A percentile compares a stretch with the other conserved stretches of the same genome.
phyloP scores from a whole-genome alignment of 805 yeast species.

The Torulaspora delbrueckii region DNA sequence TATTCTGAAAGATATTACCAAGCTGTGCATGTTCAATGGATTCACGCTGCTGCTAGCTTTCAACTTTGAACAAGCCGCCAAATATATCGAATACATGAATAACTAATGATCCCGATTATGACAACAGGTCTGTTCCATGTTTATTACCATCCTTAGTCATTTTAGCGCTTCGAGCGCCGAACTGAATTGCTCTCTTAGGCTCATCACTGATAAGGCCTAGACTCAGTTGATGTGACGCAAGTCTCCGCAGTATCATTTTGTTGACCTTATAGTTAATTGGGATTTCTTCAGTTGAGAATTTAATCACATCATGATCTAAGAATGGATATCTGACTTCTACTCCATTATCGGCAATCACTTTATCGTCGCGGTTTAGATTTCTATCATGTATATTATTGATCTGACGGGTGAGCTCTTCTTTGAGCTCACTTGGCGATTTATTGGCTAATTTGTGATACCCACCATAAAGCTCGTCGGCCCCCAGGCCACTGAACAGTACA shows the following conservation, averaged over 20 bases:
- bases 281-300: conserved; percentile 42
- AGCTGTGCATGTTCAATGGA: conserved; percentile 39
- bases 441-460: conserved; percentile 83
- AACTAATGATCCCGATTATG: conserved; percentile 7
- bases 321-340: conserved; percentile 88
- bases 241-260: conserved; percentile 55
- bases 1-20: conserved; percentile 39
- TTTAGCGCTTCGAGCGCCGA: conserved; percentile 94
- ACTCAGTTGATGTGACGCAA: conserved; percentile 49
- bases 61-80: conserved; percentile 51
- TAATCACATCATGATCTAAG: conserved; percentile 58
- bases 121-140: conserved; percentile 63
- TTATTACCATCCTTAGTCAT: conserved; percentile 72
- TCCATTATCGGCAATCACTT: conserved; percentile 81
- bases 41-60: conserved; percentile 41
- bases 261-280: conserved; percentile 47
- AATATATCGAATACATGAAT: conserved; percentile 36
- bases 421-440: conserved; percentile 42
- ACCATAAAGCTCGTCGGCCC: conserved; percentile 96
- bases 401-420: conserved; percentile 61
- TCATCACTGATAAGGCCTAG: conserved; percentile 60
- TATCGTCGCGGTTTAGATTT: conserved; percentile 87
- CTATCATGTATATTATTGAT: conserved; percentile 69
- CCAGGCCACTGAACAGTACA: conserved; percentile 85
- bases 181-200: conserved; percentile 90